phyloP scores from a whole-genome alignment of 1,284 basidiomycete species.

The Phenoliferia sp. region DNA sequence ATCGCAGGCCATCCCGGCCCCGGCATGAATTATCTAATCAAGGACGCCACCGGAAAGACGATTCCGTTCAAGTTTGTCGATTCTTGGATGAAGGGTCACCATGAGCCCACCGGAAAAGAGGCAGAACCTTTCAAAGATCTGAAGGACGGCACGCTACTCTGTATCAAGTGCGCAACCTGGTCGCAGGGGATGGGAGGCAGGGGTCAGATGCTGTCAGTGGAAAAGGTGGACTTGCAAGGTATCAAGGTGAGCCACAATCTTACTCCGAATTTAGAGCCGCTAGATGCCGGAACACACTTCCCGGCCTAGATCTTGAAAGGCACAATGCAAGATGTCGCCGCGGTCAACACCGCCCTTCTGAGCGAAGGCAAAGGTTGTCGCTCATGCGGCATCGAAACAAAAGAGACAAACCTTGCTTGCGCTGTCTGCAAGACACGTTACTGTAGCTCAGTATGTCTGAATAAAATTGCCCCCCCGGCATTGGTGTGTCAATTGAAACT shows the following conservation, averaged over 20 bases:
- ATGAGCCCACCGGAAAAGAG: background rate
- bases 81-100: background rate
- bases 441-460: background rate
- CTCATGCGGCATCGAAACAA: background rate
- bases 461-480: too few species aligned
- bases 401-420: background rate
- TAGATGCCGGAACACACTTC: too few species aligned
- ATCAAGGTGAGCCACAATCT: background rate
- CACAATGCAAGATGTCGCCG: background rate
- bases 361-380: background rate
- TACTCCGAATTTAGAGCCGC: too few species aligned
- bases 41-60: background rate
- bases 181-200: background rate
- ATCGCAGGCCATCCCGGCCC: background rate
- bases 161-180: background rate
- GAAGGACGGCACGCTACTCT: background rate
- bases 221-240: background rate
- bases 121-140: background rate
- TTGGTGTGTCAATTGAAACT: too few species aligned
- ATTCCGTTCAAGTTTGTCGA: background rate
- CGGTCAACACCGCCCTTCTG: background rate
- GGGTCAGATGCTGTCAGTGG: background rate
- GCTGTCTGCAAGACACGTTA: background rate
- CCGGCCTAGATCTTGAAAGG: background rate
- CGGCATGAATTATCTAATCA: background rate